Evolutionary conservation across 805 yeast genomes (phyloP), one percentile per base, ranked within the genome.

Genomic region (Pichia nakasei): DNA sequence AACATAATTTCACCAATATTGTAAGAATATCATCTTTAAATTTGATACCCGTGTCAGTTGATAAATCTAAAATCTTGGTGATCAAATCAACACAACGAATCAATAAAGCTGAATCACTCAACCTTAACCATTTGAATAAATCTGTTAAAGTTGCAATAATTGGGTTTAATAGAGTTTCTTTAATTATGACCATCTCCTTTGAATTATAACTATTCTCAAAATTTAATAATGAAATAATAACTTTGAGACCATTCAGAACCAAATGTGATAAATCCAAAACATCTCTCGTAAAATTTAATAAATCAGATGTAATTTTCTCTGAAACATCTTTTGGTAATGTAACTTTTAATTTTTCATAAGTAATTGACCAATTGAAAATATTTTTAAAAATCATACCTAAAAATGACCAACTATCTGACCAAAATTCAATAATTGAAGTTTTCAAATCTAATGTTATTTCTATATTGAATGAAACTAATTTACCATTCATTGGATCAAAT

Each of bases 261-360:
- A 70, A 60, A 48, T 81, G 80, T 46, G 95, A 81, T 27, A 85
- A 68, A 52, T 89, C 96, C 41, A 91, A 68, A 0, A 86, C 80
- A 56, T 87, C 96, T 58, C 95, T 75, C 2, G 96, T 85, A 52
- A 87, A 89, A 45, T 88, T 95, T 19, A 58, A 35, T 21, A 61
- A 42, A 34, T 53, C 53, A 3, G 41, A 38, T 4, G 58, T 52
- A 9, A 57, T 53, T 22, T 49, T 50, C 11, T 57, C 60, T 1
- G 60, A 43, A 22, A 51, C 52, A 20, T 45, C 53, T 34, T 50
- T 43, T 3, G 48, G 43, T 3, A 50, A 27, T 1, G 45, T 34
- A 3, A 52, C 41, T 37, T 60, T 61, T 13, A 59, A 37, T 24
- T 47, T 45, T 44, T 61, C 66, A 43, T 58, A 60, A 29, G 52